These are phyloP conservation scores for Talaromyces adpressus DNA, from an alignment of 495 filamentous ascomycete species.

Conservation along the genomic window DNA sequence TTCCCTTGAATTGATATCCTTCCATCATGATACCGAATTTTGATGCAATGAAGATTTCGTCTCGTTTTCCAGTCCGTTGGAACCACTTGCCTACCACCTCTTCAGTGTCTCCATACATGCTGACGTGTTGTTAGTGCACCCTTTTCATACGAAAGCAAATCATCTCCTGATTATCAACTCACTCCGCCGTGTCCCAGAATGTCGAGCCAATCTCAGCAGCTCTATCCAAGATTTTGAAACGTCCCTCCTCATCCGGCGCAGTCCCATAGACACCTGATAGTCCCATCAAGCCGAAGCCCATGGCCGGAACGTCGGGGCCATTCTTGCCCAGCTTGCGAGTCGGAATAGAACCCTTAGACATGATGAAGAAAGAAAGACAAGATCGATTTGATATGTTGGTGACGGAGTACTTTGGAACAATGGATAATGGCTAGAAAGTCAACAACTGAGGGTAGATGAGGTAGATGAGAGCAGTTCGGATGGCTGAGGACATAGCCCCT, in stretches of 20 bases:
- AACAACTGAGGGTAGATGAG: background rate
- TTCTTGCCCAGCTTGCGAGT: background rate
- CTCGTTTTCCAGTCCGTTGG: constrained; percentile 35
- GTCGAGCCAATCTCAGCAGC: constrained; percentile 30
- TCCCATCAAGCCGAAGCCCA: background rate
- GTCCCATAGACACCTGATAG: background rate
- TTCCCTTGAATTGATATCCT: constrained; percentile 18
- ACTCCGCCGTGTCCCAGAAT: constrained; percentile 32
- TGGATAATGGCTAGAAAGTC: background rate
- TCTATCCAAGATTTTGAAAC: constrained; percentile 35
- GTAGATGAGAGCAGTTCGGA: background rate
- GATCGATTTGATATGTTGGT: background rate
- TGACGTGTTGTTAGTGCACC: background rate
- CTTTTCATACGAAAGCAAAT: constrained; percentile 35
- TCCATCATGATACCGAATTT: constrained; percentile 40
- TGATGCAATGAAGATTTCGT: constrained; percentile 48
- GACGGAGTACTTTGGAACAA: background rate
- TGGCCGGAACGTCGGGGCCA: background rate
- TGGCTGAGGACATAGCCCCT: background rate
- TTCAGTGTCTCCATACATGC: background rate
- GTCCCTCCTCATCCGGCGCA: background rate
- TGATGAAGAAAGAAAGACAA: background rate
- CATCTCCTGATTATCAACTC: constrained; percentile 29
- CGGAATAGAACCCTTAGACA: background rate
- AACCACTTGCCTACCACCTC: background rate